A percentile compares a stretch with the other conserved stretches of the same genome.
Conservation (phyloP, 495 filamentous ascomycete species). For the Bacidia rubella region DNA sequence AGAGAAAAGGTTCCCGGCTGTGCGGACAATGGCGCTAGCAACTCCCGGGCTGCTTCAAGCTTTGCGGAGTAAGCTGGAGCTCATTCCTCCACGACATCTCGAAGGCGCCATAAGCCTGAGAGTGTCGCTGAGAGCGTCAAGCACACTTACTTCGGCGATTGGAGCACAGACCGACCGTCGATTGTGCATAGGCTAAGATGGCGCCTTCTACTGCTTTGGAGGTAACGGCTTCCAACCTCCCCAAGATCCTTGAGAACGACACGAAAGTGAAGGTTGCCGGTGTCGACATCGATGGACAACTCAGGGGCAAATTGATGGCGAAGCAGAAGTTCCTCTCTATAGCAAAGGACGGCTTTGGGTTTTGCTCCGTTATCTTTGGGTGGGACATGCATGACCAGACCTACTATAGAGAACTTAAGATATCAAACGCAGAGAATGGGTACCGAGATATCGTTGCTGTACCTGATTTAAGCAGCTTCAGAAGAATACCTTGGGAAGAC, state of each 20-base stretch:
- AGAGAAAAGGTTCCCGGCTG: too few relatives aligned
- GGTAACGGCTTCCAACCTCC: constrained; percentile 48
- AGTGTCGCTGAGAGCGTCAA: neutral
- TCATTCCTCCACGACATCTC: too few relatives aligned
- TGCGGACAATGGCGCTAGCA: too few relatives aligned
- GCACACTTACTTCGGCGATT: neutral
- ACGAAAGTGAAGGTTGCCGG: constrained; percentile 84
- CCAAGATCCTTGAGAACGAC: constrained; percentile 56
- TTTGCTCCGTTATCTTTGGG: constrained; percentile 92
- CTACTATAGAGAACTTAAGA: constrained; percentile 68
- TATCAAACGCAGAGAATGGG: constrained; percentile 88
- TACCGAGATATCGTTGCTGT: constrained; percentile 81
- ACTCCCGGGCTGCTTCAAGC: too few relatives aligned
- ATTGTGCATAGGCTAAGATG: neutral
- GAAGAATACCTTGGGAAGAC: constrained; percentile 91
- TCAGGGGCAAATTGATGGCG: constrained; percentile 88
- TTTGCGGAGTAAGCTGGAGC: too few relatives aligned
- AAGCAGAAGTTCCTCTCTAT: constrained; percentile 93
- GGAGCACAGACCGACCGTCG: neutral
- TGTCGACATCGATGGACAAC: constrained; percentile 77
- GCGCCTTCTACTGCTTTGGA: neutral
- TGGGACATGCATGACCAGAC: constrained; percentile 98
- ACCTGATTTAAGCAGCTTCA: constrained; percentile 66
- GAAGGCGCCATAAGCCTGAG: too few relatives aligned
- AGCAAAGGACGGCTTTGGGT: constrained; percentile 74